A percentile compares a stretch with the other conserved stretches of the same genome.
Evolutionary conservation across 169 alveolate genomes (phyloP).

Genomic region (Plasmodium berghei): DNA sequence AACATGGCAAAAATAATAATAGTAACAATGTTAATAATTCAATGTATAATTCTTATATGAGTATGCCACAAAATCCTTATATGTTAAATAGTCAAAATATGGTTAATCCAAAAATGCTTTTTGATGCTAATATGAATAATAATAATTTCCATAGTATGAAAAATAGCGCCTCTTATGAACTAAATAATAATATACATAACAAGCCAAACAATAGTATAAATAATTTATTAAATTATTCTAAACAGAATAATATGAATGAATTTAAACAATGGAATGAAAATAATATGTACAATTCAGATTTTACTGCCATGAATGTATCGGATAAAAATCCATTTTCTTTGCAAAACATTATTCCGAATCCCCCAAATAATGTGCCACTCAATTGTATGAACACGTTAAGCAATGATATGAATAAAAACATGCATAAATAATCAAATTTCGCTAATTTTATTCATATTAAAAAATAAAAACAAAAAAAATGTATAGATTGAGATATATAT

Average conservation of each 20-base stretch:
- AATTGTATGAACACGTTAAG: slow-evolving; percentile 19
- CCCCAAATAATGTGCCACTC: slow-evolving; percentile 14
- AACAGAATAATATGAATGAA: slow-evolving; percentile 44
- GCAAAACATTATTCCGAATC: slow-evolving; percentile 48
- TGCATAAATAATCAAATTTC: slow-evolving; percentile 13
- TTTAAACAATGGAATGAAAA: slow-evolving; percentile 41
- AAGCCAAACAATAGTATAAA: slow-evolving; percentile 34
- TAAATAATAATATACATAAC: slow-evolving; percentile 15
- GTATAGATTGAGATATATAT: too few relatives aligned
- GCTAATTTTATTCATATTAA: not conserved
- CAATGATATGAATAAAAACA: slow-evolving; percentile 22
- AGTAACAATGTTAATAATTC: slow-evolving; percentile 14
- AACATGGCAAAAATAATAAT: not conserved
- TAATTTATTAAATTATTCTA: slow-evolving; percentile 24
- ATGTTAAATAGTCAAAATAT: slow-evolving; percentile 28
- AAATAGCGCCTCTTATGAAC: slow-evolving; percentile 11
- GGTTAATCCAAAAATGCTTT: slow-evolving; percentile 19
- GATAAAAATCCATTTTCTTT: slow-evolving; percentile 77
- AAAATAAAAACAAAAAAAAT: slow-evolving; percentile 2
- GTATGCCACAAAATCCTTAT: slow-evolving; percentile 14
- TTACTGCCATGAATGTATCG: slow-evolving; percentile 61
- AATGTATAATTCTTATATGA: slow-evolving; percentile 21
- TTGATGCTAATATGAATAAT: slow-evolving; percentile 11
- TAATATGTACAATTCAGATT: slow-evolving; percentile 26
- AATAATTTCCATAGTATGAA: slow-evolving; percentile 5